Base-by-base conservation (phyloP, 805 yeast species). In the Zygotorulaspora sp. region DNA sequence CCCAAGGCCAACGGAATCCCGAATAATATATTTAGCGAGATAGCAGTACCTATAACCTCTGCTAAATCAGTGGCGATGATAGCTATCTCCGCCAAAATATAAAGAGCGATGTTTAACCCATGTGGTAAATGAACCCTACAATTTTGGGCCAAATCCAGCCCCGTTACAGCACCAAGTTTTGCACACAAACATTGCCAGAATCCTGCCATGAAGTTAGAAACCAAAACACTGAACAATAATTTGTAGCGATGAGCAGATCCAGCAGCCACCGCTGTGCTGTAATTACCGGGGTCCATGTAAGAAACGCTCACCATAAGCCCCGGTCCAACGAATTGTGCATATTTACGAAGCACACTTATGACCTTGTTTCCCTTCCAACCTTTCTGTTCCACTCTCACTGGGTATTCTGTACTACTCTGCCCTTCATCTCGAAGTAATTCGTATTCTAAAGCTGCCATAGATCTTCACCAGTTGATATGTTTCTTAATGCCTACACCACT, bases 251-350 rank as follows among this genome's bases (percentile, higher is more conserved):
- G 86, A 18, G 85, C 81, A 21, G 95, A 82, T n/a, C 95, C 95
- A 1, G 94, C 92, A 6, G 92, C 84, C 10, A 90, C 96, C 7
- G 92, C 95, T 1, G 97, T 86, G 25, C 96, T 83, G 62, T 89
- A 90, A 64, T 92, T 90, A 4, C 98, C 98, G 0, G 98, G 97
- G 53, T 90, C 97, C 87, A 92, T 86, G 60, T 89, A 92, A 0
- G 97, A 90, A 22, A 90, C 96, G 4, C 89, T 75, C 2, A 92
- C 95, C 95, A 90, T 83, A 32, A 90, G 66, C 0, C 98, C 97
- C 0, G 97, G 97, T 0, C 97, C 97, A n/a, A 90, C 70, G 57
- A 83, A 84, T 45, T 69, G 63, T 27, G 69, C 62, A 58, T 80
- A 83, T 49, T 79, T 80, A 27, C 54, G 48, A 6, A 67, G 15